Base-by-base conservation (phyloP, 2,329 filamentous ascomycete genomes). In the Fusarium domesticum region DNA sequence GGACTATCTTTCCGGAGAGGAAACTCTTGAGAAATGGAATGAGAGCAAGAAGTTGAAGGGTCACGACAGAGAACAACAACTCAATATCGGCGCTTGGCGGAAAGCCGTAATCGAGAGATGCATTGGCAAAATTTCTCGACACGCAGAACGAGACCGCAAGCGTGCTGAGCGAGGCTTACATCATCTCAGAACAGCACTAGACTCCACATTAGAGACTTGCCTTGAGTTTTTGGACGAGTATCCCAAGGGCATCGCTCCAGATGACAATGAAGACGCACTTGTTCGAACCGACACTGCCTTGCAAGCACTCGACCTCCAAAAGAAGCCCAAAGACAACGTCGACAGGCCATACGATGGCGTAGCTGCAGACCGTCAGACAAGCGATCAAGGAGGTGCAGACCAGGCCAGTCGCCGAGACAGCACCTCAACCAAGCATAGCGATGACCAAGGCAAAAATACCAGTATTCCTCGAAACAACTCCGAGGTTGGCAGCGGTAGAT, bases 1-100 rank as follows among this genome's bases (percentile, higher is more conserved):
- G 8, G 60, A 68, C 5, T 64, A 78, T 42, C 57, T 81, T 5
- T 28, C 23, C 4, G 63, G 62, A 1, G 49, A 60, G 2, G 63
- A 64, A 0, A 59, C 78, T 5, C 55, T 71, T 2, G 46, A 57
- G 0, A 57, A 68, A 3, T 81, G 78, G 78, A 59, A 67, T 37
- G 57, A 64, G 18, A 66, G 59, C 5, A 74, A 73, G 51, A 52
- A 57, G n/a, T 59, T 62, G 6, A 62, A 68, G 8, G 60, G 57
- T 4, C 57, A 57, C 6, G 67, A 69, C 11, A 54, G 60, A 7
- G 48, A 59, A 10, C 32, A 61, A 12, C 62, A 63, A 0, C 74
- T 74, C 44, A 66, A 71, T 17, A 46, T 76, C 14, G 43, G 54
- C 4, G 48, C 58, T 4, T 77, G 66, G 53, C 55, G 69, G 19